phyloP scores from a whole-genome alignment of 257 asterid species.

The Ocimum tenuiflorum region DNA sequence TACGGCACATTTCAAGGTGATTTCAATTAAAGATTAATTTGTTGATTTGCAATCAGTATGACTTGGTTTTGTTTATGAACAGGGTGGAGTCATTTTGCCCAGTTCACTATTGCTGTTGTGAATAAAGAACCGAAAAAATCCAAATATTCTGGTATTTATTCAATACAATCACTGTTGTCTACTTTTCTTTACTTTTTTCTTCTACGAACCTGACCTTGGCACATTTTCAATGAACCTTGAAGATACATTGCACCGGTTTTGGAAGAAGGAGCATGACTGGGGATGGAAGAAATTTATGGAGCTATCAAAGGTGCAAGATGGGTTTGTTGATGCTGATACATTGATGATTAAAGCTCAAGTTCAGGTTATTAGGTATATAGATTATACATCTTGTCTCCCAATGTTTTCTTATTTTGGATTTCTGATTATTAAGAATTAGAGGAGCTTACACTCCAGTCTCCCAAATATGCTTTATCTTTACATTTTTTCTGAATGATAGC shows the following conservation, averaged over 20 bases:
- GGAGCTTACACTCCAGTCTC: background rate
- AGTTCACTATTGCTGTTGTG: conserved; percentile 89
- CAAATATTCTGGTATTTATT: conserved; percentile 70
- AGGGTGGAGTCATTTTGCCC: conserved; percentile 99
- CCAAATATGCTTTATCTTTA: background rate
- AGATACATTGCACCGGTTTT: conserved; percentile 92
- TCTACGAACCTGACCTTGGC: background rate
- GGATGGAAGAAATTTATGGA: conserved; percentile 99
- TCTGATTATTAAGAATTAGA: background rate
- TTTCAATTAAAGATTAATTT: background rate
- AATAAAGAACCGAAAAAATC: conserved; percentile 91
- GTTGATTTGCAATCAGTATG: conserved; percentile 9
- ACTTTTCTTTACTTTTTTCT: background rate
- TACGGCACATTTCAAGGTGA: conserved; percentile 13
- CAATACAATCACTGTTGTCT: background rate
- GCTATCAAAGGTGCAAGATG: conserved; percentile 77
- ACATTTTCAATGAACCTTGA: conserved; percentile 14
- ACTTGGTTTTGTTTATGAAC: conserved; percentile 13
- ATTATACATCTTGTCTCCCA: background rate
- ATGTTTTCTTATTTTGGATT: background rate
- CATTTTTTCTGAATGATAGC: background rate
- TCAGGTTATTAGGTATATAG: conserved; percentile 77
- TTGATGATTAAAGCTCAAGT: conserved; percentile 90
- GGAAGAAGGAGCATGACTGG: conserved; percentile 99
- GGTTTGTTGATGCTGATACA: conserved; percentile 80